A percentile compares a stretch with the other conserved stretches of the same genome.
phyloP scores from a whole-genome alignment of 2,329 filamentous ascomycete species.

The Epichloe baconii region DNA sequence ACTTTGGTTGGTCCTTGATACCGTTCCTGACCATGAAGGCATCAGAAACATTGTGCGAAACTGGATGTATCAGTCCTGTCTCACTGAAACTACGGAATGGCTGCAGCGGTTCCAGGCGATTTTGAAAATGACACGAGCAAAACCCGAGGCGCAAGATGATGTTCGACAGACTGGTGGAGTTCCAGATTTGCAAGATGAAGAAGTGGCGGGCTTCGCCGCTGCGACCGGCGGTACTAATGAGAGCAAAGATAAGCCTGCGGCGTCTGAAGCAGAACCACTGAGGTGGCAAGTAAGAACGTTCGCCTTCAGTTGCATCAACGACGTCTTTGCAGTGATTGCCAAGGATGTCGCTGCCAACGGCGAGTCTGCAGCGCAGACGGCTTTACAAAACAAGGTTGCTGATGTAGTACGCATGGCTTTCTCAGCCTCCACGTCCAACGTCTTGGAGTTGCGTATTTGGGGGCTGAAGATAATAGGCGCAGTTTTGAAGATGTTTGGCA shows the following conservation, averaged over 20 bases:
- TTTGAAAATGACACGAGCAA: constrained; percentile 72
- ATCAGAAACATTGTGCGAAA: constrained; percentile 82
- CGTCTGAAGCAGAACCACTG: constrained; percentile 67
- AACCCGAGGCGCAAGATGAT: constrained; percentile 40
- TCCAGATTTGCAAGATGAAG: constrained; percentile 86
- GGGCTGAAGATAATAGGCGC: constrained; percentile 90
- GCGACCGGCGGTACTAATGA: constrained; percentile 49
- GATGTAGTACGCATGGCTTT: constrained; percentile 96
- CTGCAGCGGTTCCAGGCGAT: constrained; percentile 78
- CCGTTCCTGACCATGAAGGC: constrained; percentile 59
- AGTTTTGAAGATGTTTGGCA: constrained; percentile 89
- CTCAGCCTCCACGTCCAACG: constrained; percentile 87
- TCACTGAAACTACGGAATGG: constrained; percentile 72
- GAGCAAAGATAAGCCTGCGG: constrained; percentile 29
- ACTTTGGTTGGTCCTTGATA: constrained; percentile 80
- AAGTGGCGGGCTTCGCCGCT: constrained; percentile 89
- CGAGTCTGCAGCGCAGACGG: constrained; percentile 63
- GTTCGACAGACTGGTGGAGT: constrained; percentile 32
- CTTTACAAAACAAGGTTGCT: constrained; percentile 70
- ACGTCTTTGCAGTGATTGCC: constrained; percentile 65
- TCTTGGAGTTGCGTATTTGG: constrained; percentile 79
- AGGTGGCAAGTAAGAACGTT: constrained; percentile 95
- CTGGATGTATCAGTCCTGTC: constrained; percentile 84
- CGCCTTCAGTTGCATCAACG: constrained; percentile 76
- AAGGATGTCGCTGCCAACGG: constrained; percentile 70